phyloP scores from a whole-genome alignment of 2,329 filamentous ascomycete species.

The Colletotrichum phormii region DNA sequence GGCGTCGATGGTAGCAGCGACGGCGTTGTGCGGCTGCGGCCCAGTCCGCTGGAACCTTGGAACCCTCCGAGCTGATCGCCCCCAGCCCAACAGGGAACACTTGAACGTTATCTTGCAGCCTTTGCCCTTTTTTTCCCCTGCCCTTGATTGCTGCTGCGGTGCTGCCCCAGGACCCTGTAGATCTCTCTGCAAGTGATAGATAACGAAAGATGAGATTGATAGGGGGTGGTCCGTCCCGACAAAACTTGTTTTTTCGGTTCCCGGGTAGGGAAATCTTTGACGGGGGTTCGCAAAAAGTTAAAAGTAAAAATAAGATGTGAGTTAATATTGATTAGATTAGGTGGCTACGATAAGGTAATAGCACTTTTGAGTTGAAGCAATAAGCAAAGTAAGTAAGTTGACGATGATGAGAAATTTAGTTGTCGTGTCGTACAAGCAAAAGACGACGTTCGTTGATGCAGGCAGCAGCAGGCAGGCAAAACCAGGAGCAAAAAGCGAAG shows the following conservation, averaged over 20 bases:
- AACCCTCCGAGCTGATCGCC: constrained; percentile 31
- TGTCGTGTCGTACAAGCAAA: neutral
- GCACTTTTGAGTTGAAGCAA: neutral
- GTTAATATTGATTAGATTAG: constrained; percentile 1
- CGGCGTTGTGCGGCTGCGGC: constrained; percentile 23
- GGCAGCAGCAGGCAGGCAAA: neutral
- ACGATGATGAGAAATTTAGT: neutral
- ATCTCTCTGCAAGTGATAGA: constrained; percentile 36
- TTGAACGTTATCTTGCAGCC: constrained; percentile 29
- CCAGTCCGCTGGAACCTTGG: constrained; percentile 34
- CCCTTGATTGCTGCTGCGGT: neutral
- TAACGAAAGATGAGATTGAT: constrained; percentile 6
- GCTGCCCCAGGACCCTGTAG: constrained; percentile 31
- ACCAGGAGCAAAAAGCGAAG: constrained; percentile 3
- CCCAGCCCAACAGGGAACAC: constrained; percentile 34
- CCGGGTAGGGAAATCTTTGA: neutral
- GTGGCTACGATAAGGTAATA: neutral
- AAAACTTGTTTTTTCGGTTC: constrained; percentile 6
- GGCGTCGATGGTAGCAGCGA: constrained; percentile 16
- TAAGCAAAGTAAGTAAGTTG: neutral
- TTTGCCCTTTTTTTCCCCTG: constrained; percentile 10
- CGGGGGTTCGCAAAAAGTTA: neutral
- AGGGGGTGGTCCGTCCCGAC: constrained; percentile 3
- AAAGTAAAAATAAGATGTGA: neutral
- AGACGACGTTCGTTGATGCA: constrained; percentile 1